A percentile compares a stretch with the other conserved stretches of the same genome.
These are phyloP conservation scores for Chaetomium tenue DNA, from an alignment of 495 filamentous ascomycete genomes.

Conservation along the genomic window DNA sequence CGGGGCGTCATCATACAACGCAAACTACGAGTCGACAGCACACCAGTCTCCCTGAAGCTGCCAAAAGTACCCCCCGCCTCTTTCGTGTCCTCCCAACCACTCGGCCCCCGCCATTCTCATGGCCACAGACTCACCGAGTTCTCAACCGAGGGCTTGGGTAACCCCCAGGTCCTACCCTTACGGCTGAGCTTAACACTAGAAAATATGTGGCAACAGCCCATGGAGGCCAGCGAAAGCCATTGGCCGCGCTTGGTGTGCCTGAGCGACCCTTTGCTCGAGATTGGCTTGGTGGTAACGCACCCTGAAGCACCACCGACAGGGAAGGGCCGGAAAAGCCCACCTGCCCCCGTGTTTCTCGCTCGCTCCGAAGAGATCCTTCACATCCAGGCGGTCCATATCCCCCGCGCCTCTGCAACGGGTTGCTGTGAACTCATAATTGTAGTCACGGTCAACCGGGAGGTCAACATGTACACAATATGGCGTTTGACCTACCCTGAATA, in stretches of 20 bases:
- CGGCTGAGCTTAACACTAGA: slow-evolving; percentile 46
- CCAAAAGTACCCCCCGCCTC: slow-evolving; percentile 72
- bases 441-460: slow-evolving; percentile 74
- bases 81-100: slow-evolving; percentile 66
- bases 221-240: slow-evolving; percentile 52
- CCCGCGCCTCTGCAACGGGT: slow-evolving; percentile 16
- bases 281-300: slow-evolving; percentile 73
- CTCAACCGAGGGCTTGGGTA: slow-evolving; percentile 51
- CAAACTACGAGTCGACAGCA: slow-evolving; percentile 50
- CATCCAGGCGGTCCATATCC: slow-evolving; percentile 46
- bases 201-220: slow-evolving; percentile 49
- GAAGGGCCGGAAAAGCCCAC: slow-evolving; percentile 19
- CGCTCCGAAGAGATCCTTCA: slow-evolving; percentile 77
- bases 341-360: slow-evolving; percentile 51
- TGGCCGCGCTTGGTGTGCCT: slow-evolving; percentile 81
- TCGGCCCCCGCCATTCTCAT: slow-evolving; percentile 45
- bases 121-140: slow-evolving; percentile 49
- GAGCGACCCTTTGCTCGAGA: slow-evolving; percentile 81
- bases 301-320: slow-evolving; percentile 33
- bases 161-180: slow-evolving; percentile 49
- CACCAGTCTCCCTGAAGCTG: slow-evolving; percentile 48
- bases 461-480: slow-evolving; percentile 76
- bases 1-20: slow-evolving; percentile 81
- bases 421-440: slow-evolving; percentile 63
- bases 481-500: slow-evolving; percentile 64